Evolutionary conservation across 2,329 filamentous ascomycete species (phyloP), one percentile per base, ranked within the genome.

Genomic region (Fusarium temperatum): DNA sequence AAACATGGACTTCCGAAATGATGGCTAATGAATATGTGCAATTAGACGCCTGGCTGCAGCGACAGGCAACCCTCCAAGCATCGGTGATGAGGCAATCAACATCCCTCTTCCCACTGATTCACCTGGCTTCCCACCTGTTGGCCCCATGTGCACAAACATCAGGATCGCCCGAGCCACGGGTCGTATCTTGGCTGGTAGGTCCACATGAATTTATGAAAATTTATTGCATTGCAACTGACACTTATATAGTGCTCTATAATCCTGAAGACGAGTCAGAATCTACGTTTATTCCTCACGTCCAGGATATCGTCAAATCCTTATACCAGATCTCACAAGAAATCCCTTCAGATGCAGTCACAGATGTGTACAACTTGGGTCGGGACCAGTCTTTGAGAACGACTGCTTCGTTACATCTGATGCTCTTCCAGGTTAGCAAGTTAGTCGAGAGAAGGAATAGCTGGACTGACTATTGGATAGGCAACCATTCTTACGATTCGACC

Each of bases 361-460:
- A 77, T 62, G 65, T 72, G 44, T 68, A 78, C 41, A 72, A 73
- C 50, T 54, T 78, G 63, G 63, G 76, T 15, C 63, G 67, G 22
- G 78, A 80, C n/a, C 76, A 80, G 10, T 79, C 75, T 20, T 36
- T 81, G 28, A 69, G 80, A 56, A 81, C 80, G 3, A 80, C 79
- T 24, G 80, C 80, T 18, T 80, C 79, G 3, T 50, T 81, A 6
- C 80, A 81, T 48, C 70, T 81, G 50, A 81, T 81, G 80, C 70
- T 81, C 11, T 81, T 80, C 44, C 79, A 81, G 70, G 79, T 80
- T 67, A 2, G 63, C 24, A 18, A 41, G 13, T 8, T 2, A 13
- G 14, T 9, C 4, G 6, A 0, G 2, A 17, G 11, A 14, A 7
- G 1, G 2, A 6, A 20, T 8, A 8, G 5, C 11, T 11, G 18